These are phyloP conservation scores for Chaetomiaceae sp. DNA, from an alignment of 2,329 filamentous ascomycete genomes.

Conservation along the genomic window DNA sequence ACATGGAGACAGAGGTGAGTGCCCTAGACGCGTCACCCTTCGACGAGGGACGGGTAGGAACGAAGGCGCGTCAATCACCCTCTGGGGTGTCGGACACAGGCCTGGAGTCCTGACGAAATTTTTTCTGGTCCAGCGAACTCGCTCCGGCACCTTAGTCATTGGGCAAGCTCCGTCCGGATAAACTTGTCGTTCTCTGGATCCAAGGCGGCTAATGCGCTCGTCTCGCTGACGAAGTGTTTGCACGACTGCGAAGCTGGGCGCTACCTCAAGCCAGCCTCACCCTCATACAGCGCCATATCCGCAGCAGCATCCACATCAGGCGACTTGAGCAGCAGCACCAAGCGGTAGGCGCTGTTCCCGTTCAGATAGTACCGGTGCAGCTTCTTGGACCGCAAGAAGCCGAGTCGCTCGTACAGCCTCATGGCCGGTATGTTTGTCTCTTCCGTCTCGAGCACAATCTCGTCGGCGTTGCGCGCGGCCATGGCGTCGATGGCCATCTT, in stretches of 20 bases:
- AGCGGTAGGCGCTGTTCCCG: constrained; percentile 86
- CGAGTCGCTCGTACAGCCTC: constrained; percentile 86
- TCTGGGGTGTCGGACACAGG: no score
- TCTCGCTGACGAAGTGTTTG: not conserved
- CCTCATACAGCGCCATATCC: constrained; percentile 34
- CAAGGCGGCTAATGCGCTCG: no score
- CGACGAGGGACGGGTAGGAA: no score
- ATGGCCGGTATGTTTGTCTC: constrained; percentile 87
- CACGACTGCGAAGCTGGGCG: not conserved
- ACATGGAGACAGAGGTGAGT: no score
- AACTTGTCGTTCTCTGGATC: no score
- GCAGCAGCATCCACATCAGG: constrained; percentile 38
- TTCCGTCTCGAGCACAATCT: constrained; percentile 94
- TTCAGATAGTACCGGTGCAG: constrained; percentile 95
- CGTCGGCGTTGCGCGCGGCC: constrained; percentile 77
- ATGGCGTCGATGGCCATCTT: constrained; percentile 87
- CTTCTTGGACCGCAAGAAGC: constrained; percentile 88
- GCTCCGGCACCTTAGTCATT: no score
- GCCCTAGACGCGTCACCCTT: no score
- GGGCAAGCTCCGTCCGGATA: no score
- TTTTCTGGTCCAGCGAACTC: no score
- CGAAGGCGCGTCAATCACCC: no score
- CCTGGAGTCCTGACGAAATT: no score
- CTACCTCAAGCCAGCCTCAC: constrained; percentile 16
- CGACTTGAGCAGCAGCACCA: constrained; percentile 73